Conservation (phyloP, 177 flowering plant genomes). For the Tripterygium wilfordii region DNA sequence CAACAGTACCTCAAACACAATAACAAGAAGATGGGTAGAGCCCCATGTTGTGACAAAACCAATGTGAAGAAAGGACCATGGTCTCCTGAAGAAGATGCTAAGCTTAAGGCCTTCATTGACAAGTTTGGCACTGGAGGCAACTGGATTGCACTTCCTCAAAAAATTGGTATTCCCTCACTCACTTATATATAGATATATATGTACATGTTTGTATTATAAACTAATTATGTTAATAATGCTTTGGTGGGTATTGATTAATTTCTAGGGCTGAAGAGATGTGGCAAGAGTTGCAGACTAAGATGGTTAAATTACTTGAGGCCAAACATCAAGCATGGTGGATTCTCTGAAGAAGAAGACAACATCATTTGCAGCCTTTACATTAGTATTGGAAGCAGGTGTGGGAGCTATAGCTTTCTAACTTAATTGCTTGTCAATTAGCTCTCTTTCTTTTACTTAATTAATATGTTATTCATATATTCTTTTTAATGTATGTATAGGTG, state of each 20-base stretch:
- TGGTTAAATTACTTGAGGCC: conserved; percentile 95
- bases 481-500: conserved; percentile 1
- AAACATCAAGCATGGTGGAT: conserved; percentile 92
- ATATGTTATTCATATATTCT: background rate
- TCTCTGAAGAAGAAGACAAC: conserved; percentile 91
- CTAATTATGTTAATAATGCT: background rate
- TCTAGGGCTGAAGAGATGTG: conserved; percentile 85
- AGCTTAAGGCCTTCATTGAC: conserved; percentile 75
- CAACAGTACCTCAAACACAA: conserved; percentile 15
- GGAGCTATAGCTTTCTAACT: background rate
- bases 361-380: conserved; percentile 87
- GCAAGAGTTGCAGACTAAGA: conserved; percentile 90
- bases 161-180: conserved; percentile 47
- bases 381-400: conserved; percentile 93
- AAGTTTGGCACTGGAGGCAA: conserved; percentile 73
- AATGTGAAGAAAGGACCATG: conserved; percentile 93
- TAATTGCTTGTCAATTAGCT: background rate
- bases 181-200: background rate
- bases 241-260: background rate
- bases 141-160: conserved; percentile 97
- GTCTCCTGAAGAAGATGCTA: conserved; percentile 92
- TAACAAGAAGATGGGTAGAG: conserved; percentile 66
- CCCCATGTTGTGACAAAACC: conserved; percentile 95
- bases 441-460: conserved; percentile 9
- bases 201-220: too few species aligned